These are phyloP conservation scores for Calonectria montana DNA, from an alignment of 2,329 filamentous ascomycete species.

Conservation along the genomic window DNA sequence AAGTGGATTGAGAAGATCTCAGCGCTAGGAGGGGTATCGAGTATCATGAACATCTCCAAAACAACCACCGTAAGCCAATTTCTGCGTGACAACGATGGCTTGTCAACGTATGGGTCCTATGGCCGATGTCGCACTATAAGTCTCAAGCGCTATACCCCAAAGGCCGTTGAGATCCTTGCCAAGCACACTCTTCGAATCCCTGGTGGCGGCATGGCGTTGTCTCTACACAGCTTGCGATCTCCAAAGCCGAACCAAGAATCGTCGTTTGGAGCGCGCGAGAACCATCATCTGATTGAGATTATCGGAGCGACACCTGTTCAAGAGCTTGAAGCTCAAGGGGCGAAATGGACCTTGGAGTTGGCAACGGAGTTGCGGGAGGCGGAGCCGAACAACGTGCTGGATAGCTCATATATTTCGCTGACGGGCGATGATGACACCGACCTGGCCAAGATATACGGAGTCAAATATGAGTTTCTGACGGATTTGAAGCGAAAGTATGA, in stretches of 20 bases:
- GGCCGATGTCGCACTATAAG: neutral
- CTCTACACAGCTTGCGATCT: neutral
- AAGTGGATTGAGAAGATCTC: neutral
- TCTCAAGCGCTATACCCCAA: neutral
- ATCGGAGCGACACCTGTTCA: neutral
- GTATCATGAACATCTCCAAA: neutral
- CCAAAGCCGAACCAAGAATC: neutral
- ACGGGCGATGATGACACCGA: neutral
- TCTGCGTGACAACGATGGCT: neutral
- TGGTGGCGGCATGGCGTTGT: neutral
- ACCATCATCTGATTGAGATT: neutral
- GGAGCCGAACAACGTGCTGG: neutral
- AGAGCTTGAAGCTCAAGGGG: neutral
- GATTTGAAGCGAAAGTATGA: conserved; percentile 2
- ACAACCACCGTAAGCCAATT: neutral
- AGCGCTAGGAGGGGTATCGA: neutral
- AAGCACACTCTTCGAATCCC: neutral
- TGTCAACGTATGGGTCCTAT: neutral
- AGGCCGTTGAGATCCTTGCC: neutral
- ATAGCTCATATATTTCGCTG: neutral
- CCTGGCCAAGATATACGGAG: neutral
- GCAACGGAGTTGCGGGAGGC: neutral
- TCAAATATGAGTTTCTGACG: neutral
- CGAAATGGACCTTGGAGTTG: neutral
- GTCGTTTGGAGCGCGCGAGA: neutral